phyloP scores from a whole-genome alignment of 2,329 filamentous ascomycete species.

The Colletotrichum melonis region DNA sequence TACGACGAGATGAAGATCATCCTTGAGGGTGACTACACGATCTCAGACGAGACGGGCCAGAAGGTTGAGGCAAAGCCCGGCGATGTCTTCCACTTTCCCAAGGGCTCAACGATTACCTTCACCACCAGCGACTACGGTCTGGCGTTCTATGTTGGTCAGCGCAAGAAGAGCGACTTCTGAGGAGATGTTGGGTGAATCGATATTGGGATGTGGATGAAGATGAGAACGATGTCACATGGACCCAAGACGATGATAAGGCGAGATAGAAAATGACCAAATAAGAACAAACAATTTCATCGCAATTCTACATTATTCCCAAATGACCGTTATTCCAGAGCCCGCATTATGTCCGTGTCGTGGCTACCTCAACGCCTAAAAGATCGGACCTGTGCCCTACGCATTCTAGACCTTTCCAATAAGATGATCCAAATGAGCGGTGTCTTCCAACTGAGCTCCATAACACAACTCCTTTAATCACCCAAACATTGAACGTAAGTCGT shows the following conservation, averaged over 20 bases:
- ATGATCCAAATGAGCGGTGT: not conserved
- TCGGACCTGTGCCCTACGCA: not conserved
- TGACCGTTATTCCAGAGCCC: not conserved
- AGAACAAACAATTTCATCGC: not conserved
- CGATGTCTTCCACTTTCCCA: conserved; percentile 77
- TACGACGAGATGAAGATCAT: conserved; percentile 83
- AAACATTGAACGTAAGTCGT: conserved; percentile 47
- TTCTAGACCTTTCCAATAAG: not conserved
- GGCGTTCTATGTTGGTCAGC: conserved; percentile 65
- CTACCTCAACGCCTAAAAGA: not conserved
- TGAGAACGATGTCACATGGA: too few species aligned
- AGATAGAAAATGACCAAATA: not conserved
- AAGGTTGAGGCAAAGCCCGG: conserved; percentile 69
- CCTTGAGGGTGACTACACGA: conserved; percentile 74
- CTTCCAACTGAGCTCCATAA: not conserved
- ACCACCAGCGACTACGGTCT: conserved; percentile 69
- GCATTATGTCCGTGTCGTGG: not conserved
- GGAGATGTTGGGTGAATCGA: not conserved
- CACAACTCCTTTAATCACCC: conserved; percentile 35
- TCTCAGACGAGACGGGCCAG: conserved; percentile 70
- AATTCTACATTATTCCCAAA: not conserved
- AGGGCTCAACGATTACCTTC: conserved; percentile 74
- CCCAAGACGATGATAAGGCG: not conserved
- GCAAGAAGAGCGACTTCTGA: conserved; percentile 47
- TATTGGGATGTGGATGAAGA: not conserved